Conservation (phyloP, 2,329 filamentous ascomycete species). For the Plenodomus tracheiphilus region DNA sequence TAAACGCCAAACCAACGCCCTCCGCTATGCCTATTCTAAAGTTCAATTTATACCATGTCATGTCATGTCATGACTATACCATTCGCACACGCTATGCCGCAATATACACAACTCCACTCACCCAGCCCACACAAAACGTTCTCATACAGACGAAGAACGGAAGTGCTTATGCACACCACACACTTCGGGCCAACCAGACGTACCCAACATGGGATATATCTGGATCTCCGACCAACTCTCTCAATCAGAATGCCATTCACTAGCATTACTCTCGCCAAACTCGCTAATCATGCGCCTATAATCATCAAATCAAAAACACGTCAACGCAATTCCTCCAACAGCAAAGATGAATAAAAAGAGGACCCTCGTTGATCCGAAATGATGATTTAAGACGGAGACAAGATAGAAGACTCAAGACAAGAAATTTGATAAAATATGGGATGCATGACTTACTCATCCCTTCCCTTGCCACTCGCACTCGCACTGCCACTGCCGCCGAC, state of each 20-base stretch:
- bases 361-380: background rate
- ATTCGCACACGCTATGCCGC: no score
- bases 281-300: slow-evolving; percentile 16
- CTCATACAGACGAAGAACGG: no score
- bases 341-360: background rate
- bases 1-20: no score
- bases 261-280: slow-evolving; percentile 25
- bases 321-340: background rate
- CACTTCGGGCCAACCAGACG: no score
- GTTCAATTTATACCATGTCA: no score
- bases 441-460: slow-evolving; percentile 24
- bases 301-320: background rate
- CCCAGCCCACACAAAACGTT: no score
- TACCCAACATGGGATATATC: no score
- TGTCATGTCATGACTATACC: no score
- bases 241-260: slow-evolving; percentile 26
- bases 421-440: background rate
- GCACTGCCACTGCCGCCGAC: slow-evolving; percentile 9
- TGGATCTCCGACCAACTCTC: no score
- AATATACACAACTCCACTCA: no score
- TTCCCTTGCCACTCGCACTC: slow-evolving; percentile 14
- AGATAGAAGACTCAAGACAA: background rate
- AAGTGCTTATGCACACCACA: no score
- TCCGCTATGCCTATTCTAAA: no score
- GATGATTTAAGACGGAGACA: background rate